Percentiles rank a stretch among this genome's conserved stretches.
Conservation (phyloP, 1,139 yeast species). For the Ashbya aceris region DNA sequence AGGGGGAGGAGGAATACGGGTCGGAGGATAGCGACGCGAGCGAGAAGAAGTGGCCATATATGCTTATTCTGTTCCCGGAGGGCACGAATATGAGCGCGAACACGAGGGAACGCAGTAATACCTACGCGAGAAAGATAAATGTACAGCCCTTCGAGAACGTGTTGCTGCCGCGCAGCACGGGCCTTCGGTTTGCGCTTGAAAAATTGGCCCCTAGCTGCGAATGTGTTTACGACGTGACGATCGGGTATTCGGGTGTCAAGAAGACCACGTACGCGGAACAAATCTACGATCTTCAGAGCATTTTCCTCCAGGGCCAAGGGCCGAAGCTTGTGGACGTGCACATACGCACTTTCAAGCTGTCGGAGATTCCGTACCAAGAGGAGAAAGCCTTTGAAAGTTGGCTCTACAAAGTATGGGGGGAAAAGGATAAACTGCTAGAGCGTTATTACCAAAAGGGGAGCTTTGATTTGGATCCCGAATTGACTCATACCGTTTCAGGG, state of each 20-base stretch:
- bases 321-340: slow-evolving; percentile 60
- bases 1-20: slow-evolving; percentile 32
- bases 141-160: slow-evolving; percentile 48
- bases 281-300: slow-evolving; percentile 52
- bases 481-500: slow-evolving; percentile 16
- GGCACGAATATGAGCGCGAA: slow-evolving; percentile 78
- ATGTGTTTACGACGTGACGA: slow-evolving; percentile 72
- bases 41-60: slow-evolving; percentile 35
- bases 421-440: slow-evolving; percentile 64
- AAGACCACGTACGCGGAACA: slow-evolving; percentile 69
- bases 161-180: slow-evolving; percentile 73
- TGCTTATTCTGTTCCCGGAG: slow-evolving; percentile 76
- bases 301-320: slow-evolving; percentile 60
- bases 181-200: slow-evolving; percentile 58
- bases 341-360: slow-evolving; percentile 47
- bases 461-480: slow-evolving; percentile 30
- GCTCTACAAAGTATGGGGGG: slow-evolving; percentile 68
- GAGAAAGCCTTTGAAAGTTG: slow-evolving; percentile 61
- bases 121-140: slow-evolving; percentile 46
- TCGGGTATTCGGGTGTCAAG: slow-evolving; percentile 66
- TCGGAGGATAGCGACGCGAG: slow-evolving; percentile 32
- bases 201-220: slow-evolving; percentile 52
- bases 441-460: slow-evolving; percentile 49
- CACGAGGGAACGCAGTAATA: slow-evolving; percentile 50
- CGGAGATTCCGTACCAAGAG: slow-evolving; percentile 59